Evolutionary conservation across 1,139 yeast genomes (phyloP), one percentile per base, ranked within the genome.

Genomic region (Pichia inconspicua): DNA sequence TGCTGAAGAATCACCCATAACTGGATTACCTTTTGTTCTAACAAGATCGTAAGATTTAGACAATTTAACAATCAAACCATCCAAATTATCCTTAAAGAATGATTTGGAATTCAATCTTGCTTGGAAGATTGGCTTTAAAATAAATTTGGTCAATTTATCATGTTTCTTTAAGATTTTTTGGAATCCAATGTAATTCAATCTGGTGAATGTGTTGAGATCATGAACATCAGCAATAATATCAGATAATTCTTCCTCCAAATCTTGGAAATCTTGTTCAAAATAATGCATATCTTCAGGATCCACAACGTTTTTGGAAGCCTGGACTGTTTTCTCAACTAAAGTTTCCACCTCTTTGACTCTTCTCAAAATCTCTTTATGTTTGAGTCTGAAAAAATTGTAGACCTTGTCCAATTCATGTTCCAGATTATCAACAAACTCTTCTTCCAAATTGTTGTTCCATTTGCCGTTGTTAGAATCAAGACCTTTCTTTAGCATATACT

Each of bases 201-300:
- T 77, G 25, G 96, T 79, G 66, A 87, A 92, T 66, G 92, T 90
- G 56, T 96, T 96, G 62, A 92, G 75, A 67, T 92, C 98, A 62
- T 92, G 97, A 43, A 92, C 97, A 68, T 90, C 97, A 31, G 97
- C 97, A 66, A 92, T 90, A 57, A 92, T 83, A 60, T 90, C 97
- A 48, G 90, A 80, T 58, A 92, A 73, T 62, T 89, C 97, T 57
- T 86, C 94, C 68, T 92, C 97, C 58, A 92, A 75, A 51, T 83
- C 88, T 59, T 88, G 94, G 61, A 89, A 92, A 62, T 87, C 95
- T 64, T 85, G 87, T 62, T 89, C 96, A 50, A 74, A 71, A 7
- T 77, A 58, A 38, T 62, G 60, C 30, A 56, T 39, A 44, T 62
- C 63, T 42, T 61, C 77, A 38, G 71, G 71, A 8, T 62, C 50